Base-by-base conservation (phyloP, 768 basidiomycete genomes). In the Leucocoprinus leucothites region DNA sequence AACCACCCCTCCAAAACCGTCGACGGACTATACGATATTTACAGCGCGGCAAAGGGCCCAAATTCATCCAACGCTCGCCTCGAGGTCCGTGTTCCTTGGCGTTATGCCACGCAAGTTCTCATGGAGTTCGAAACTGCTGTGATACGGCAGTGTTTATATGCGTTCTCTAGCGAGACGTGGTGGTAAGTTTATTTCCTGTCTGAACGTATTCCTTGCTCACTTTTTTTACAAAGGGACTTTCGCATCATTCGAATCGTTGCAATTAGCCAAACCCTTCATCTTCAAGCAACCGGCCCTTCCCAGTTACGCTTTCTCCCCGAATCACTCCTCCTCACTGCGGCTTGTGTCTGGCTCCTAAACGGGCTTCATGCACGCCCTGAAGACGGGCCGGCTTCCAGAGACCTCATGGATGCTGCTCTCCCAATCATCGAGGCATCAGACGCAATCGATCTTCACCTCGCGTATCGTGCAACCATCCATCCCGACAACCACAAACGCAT, bases 351-450 rank as follows among this genome's bases (percentile, higher is more conserved):
- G 58, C 51, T 63, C 6, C 11, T 57, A 1, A 65, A 65, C 45
- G 22, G 45, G 5, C 38, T 64, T 2, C 58, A 61, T 38, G 50
- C 60, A 3, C 57, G 60, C 0, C 57, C 58, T 13, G 62, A 65
- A 22, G 58, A 57, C 40, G 57, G 57, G 3, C 38, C 51, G 0
- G 54, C 60, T 9, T 57, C 51, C 0, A 48, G 62, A 14, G 52
- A 60, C 24, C 43, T 65, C 1, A 63, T 65, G 53, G n/a, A 22
- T 7, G 54, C 58, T 31, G 31, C 31, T 31, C 31, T 31, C 6
- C 31, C 31, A 11, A 5, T 31, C 31, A 11, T 31, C 11, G 31
- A 31, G 11, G 31, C 31, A 31, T 31, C 6, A 5, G 31, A 31
- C 11, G 5, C 31, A 31, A 31, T 11, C 31, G 31, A 31, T 11